These are phyloP conservation scores for Cercis canadensis DNA, from an alignment of 306 rosid genomes.

Conservation along the genomic window DNA sequence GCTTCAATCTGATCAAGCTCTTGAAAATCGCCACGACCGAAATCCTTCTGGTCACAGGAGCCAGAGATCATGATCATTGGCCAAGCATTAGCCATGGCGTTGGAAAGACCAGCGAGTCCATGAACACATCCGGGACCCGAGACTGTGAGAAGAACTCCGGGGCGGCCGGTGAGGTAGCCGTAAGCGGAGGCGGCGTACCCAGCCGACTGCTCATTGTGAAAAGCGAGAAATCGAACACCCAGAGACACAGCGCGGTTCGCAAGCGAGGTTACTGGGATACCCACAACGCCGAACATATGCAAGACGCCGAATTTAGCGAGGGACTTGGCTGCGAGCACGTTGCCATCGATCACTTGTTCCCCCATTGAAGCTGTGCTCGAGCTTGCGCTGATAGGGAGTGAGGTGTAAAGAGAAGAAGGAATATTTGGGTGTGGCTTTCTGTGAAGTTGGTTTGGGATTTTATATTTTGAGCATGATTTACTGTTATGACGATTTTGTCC, in stretches of 20 bases:
- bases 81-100: conserved; percentile 83
- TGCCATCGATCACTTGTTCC: conserved; percentile 60
- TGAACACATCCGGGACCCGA: conserved; percentile 98
- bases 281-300: conserved; percentile 96
- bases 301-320: conserved; percentile 67
- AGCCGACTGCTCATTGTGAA: conserved; percentile 96
- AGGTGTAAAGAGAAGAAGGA: neutral
- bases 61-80: conserved; percentile 93
- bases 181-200: conserved; percentile 98
- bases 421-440: neutral
- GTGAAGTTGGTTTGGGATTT: too few species aligned
- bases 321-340: conserved; percentile 69
- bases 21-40: conserved; percentile 98
- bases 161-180: conserved; percentile 78
- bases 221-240: conserved; percentile 83
- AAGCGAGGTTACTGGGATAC: conserved; percentile 91
- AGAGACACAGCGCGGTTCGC: conserved; percentile 83
- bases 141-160: conserved; percentile 91
- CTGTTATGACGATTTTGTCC: too few species aligned
- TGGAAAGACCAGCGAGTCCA: conserved; percentile 92
- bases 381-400: neutral
- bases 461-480: too few species aligned
- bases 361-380: neutral
- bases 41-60: conserved; percentile 73
- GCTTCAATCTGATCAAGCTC: conserved; percentile 89